Percentiles rank a stretch among this genome's conserved stretches.
Conservation (phyloP, 2,329 filamentous ascomycete genomes). For the Rosellinia necatrix region DNA sequence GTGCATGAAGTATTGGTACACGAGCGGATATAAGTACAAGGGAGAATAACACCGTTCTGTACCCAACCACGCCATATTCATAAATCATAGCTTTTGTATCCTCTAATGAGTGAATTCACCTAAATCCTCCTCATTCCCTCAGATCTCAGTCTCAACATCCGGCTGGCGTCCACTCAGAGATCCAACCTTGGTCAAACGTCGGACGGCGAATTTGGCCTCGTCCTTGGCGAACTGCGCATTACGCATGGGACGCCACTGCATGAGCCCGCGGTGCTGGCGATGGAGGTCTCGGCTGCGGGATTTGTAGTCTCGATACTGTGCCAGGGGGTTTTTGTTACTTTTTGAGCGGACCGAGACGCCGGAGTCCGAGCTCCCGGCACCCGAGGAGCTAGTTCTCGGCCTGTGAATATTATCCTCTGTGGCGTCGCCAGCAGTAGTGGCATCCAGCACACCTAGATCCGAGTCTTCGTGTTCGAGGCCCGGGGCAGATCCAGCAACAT, state of each 20-base stretch:
- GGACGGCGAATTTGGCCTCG: slow-evolving; percentile 77
- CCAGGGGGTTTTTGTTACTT: slow-evolving; percentile 57
- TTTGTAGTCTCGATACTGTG: slow-evolving; percentile 66
- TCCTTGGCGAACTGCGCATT: slow-evolving; percentile 88
- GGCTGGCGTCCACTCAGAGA: slow-evolving; percentile 81
- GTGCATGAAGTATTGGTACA: too few relatives aligned
- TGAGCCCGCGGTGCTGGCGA: slow-evolving; percentile 83
- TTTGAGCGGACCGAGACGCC: slow-evolving; percentile 41
- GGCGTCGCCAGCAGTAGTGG: slow-evolving; percentile 32
- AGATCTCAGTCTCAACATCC: slow-evolving; percentile 81
- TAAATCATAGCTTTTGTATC: slow-evolving; percentile 3
- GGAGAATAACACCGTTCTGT: neutral
- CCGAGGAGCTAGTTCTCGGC: slow-evolving; percentile 26
- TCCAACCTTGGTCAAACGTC: slow-evolving; percentile 76
- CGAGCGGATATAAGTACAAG: slow-evolving; percentile 6
- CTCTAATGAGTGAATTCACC: neutral
- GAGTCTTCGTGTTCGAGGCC: slow-evolving; percentile 33
- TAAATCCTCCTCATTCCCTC: neutral
- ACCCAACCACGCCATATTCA: neutral
- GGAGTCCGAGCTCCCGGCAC: slow-evolving; percentile 18
- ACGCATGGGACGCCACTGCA: slow-evolving; percentile 93
- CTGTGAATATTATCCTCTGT: slow-evolving; percentile 31
- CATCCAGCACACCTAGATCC: slow-evolving; percentile 47
- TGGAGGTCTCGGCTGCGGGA: slow-evolving; percentile 74
- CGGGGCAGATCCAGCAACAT: slow-evolving; percentile 38